Percentiles rank a stretch among this genome's conserved stretches.
phyloP scores from a whole-genome alignment of 2,329 filamentous ascomycete species.

The Hypoxylon sp. region DNA sequence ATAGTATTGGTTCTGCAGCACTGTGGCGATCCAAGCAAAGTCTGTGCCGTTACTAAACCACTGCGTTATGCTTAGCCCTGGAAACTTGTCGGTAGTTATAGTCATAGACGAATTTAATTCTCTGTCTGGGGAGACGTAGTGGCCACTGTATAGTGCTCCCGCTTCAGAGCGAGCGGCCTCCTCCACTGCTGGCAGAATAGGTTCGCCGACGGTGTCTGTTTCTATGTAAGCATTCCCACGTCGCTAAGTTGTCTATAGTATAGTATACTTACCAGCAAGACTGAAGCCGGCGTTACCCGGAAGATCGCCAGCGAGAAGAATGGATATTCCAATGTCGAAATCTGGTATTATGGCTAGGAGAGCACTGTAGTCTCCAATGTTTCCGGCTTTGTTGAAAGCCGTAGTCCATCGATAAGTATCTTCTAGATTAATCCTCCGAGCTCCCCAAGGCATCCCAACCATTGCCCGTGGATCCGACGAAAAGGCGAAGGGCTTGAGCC shows the following conservation, averaged over 20 bases:
- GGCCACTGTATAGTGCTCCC: constrained; percentile 49
- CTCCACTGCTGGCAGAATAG: constrained; percentile 52
- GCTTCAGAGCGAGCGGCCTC: constrained; percentile 51
- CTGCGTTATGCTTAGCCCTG: constrained; percentile 50
- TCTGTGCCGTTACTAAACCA: constrained; percentile 56
- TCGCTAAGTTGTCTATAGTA: background rate
- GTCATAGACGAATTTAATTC: constrained; percentile 53
- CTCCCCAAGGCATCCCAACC: constrained; percentile 59
- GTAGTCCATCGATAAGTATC: constrained; percentile 55
- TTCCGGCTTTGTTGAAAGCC: constrained; percentile 60
- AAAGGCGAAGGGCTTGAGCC: constrained; percentile 59
- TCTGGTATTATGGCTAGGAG: constrained; percentile 60
- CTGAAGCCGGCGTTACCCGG: constrained; percentile 52
- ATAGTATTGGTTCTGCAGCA: constrained; percentile 48
- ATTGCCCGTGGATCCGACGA: constrained; percentile 58
- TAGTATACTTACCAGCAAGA: constrained; percentile 46
- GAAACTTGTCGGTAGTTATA: constrained; percentile 51
- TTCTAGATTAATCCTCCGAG: constrained; percentile 49
- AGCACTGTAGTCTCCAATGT: constrained; percentile 58
- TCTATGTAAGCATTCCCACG: constrained; percentile 25
- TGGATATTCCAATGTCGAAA: constrained; percentile 59
- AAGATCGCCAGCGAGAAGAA: constrained; percentile 56
- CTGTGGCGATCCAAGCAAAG: constrained; percentile 48
- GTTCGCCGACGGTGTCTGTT: constrained; percentile 50
- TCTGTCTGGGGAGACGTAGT: constrained; percentile 46